Percentiles rank a stretch among this genome's conserved stretches.
Evolutionary conservation across 441 rosid species (phyloP).

Genomic region (Populus hybrid): DNA sequence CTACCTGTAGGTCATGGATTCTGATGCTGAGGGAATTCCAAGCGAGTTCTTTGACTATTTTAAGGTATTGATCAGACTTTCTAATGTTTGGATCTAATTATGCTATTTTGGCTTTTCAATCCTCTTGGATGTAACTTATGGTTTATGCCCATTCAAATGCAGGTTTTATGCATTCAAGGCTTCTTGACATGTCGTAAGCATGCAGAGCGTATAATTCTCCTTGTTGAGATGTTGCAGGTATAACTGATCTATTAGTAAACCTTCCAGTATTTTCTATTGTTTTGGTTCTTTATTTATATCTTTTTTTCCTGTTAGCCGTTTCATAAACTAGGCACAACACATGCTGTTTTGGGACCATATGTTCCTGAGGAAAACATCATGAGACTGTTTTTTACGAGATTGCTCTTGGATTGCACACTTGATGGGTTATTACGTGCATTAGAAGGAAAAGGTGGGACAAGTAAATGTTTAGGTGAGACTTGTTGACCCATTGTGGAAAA

Average conservation of each 20-base stretch:
- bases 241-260: conserved; percentile 6
- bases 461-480: neutral
- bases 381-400: neutral
- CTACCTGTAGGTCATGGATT: conserved; percentile 78
- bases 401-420: neutral
- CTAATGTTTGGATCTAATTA: neutral
- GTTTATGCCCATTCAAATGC: conserved; percentile 14
- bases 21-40: conserved; percentile 98
- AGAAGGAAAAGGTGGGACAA: neutral
- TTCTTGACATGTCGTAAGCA: conserved; percentile 96
- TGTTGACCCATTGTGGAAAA: neutral
- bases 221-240: conserved; percentile 99
- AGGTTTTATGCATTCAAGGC: conserved; percentile 98
- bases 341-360: neutral
- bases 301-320: neutral
- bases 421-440: neutral
- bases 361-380: neutral
- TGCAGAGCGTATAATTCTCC: conserved; percentile 90
- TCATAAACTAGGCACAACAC: neutral
- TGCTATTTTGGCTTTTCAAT: neutral
- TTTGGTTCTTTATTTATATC: neutral
- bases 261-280: neutral
- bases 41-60: conserved; percentile 97
- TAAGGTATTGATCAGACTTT: conserved; percentile 48
- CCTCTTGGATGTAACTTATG: neutral